Conservation (phyloP, 441 rosid species). For the Manihot esculenta region DNA sequence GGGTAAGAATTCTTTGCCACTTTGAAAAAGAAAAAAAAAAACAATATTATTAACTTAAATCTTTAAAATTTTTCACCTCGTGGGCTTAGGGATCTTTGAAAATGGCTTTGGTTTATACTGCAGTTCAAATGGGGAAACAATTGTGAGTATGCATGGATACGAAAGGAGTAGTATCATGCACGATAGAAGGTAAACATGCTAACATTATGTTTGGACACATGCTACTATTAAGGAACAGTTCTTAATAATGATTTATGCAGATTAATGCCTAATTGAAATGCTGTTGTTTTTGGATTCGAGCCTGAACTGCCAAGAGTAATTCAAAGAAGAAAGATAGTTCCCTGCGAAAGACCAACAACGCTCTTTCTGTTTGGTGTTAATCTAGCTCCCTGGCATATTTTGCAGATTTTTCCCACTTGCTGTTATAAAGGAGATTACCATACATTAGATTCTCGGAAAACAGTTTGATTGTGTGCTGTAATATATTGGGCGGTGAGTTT, state of each 20-base stretch:
- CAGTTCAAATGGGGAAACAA: neutral
- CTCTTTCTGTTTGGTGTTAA: neutral
- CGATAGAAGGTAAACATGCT: neutral
- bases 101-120: constrained; percentile 7
- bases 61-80: neutral
- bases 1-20: constrained; percentile 7
- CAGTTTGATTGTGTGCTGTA: too few species aligned
- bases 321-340: neutral
- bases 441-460: too few species aligned
- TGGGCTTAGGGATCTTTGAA: neutral
- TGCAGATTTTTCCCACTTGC: neutral
- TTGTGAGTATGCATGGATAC: neutral
- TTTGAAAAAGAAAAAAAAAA: too few species aligned
- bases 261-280: neutral
- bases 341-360: neutral
- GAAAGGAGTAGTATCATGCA: neutral
- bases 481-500: neutral
- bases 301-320: neutral
- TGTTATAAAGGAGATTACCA: neutral
- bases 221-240: too few species aligned
- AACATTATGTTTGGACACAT: neutral
- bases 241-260: too few species aligned
- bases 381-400: neutral
- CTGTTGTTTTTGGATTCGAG: neutral
- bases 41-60: too few species aligned